Evolutionary conservation across 306 rosid genomes (phyloP).

Genomic region (Begonia masoniana): DNA sequence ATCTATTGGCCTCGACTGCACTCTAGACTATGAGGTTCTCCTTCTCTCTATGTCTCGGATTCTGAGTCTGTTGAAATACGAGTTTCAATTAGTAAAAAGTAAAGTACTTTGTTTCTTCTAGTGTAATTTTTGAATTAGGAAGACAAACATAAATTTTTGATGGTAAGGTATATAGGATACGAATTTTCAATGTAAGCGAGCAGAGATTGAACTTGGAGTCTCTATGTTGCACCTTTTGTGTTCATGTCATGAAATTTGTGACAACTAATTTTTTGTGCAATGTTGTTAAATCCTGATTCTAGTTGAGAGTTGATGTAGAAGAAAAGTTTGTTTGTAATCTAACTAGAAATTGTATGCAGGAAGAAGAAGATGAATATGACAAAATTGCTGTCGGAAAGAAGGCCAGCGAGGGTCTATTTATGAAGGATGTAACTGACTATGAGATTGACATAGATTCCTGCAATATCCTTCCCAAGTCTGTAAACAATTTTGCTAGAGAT

Average conservation of each 20-base stretch:
- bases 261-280: too few relatives aligned
- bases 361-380: constrained; percentile 82
- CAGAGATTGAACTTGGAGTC: too few relatives aligned
- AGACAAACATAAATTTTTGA: too few relatives aligned
- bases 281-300: background rate
- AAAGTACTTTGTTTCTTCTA: too few relatives aligned
- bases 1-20: constrained; percentile 66
- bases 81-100: too few relatives aligned
- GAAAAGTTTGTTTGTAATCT: background rate
- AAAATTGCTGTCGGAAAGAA: constrained; percentile 65
- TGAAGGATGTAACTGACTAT: constrained; percentile 56
- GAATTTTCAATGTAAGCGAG: background rate
- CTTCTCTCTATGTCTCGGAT: background rate
- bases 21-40: constrained; percentile 78
- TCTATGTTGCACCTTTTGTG: background rate
- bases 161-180: too few relatives aligned
- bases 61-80: too few relatives aligned
- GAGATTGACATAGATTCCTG: constrained; percentile 46
- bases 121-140: too few relatives aligned
- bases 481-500: constrained; percentile 40
- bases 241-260: too few relatives aligned
- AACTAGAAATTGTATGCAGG: constrained; percentile 36
- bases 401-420: constrained; percentile 41
- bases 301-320: background rate
- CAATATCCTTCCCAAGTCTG: constrained; percentile 33